Evolutionary conservation across 441 rosid genomes (phyloP), one percentile per base, ranked within the genome.

Genomic region (Gossypium schwendimanii): DNA sequence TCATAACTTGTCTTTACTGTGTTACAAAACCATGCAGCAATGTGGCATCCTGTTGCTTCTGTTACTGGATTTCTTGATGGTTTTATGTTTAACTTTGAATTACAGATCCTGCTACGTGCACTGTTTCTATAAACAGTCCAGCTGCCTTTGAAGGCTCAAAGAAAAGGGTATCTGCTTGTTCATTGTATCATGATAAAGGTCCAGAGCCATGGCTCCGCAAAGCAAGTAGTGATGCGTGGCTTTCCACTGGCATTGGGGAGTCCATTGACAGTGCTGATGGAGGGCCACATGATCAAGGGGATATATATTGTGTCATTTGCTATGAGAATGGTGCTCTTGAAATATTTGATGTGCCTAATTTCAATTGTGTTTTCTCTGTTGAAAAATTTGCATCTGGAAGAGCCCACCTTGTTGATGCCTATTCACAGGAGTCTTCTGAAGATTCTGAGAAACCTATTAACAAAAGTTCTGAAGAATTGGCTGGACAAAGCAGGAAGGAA

Each of bases 221-320:
- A 88, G 87, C 97, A 67, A 95, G 93, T 80, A 84, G 94, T 21
- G 98, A 93, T 83, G 97, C 99, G 73, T 95, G 99, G 99, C 97
- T 95, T 82, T 88, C 93, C 44, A 87, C 97, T 24, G 98, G 98
- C 31, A 67, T 91, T 77, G 90, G 88, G 76, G 97, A 87, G 85
- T 83, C 93, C 76, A 82, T 88, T 82, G 98, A 91, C 71, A 84
- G 97, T 83, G 84, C 86, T 77, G 97, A 94, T 84, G 94, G 94
- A 71, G 96, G 88, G 67, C 59, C 84, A 33, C 92, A 83, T 57
- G 98, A 93, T 71, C 98, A 89, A 87, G 99, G 95, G 59, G 99
- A 95, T 82, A 84, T 88, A 80, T 95, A 90, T 67, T 90, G 97
- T 84, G 85, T 90, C 79, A 83, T 93, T 79, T 95, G 98, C 81